A percentile compares a stretch with the other conserved stretches of the same genome.
These are phyloP conservation scores for Chondrus crispus DNA, from an alignment of 23 red algal species.

Conservation along the genomic window DNA sequence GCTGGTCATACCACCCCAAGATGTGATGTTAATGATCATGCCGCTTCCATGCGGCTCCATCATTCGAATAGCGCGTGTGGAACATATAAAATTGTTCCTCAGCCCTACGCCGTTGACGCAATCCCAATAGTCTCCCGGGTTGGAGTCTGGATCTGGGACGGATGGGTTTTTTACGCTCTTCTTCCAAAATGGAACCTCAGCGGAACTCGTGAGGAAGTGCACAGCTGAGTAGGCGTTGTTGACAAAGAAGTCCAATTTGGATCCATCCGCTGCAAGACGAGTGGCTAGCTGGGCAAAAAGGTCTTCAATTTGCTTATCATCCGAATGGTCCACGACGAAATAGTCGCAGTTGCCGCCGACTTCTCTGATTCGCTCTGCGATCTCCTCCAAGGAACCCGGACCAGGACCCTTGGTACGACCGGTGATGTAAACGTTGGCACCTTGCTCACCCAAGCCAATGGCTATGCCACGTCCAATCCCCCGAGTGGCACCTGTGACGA, in stretches of 20 bases:
- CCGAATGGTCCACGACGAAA: conserved; percentile 43
- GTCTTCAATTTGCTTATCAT: conserved; percentile 31
- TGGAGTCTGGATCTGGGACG: neutral
- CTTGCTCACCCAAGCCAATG: conserved; percentile 57
- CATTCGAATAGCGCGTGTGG: conserved; percentile 10
- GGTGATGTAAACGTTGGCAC: conserved; percentile 63
- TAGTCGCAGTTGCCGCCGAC: conserved; percentile 58
- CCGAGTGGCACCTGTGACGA: conserved; percentile 73
- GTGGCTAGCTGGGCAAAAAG: neutral
- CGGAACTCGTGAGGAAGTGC: neutral
- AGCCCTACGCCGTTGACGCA: conserved; percentile 46
- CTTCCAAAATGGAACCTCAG: conserved; percentile 42
- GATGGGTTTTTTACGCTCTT: neutral
- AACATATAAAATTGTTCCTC: conserved; percentile 48
- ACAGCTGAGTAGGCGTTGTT: conserved; percentile 74
- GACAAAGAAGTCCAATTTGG: conserved; percentile 59
- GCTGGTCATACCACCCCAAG: conserved; percentile 32
- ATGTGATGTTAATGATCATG: conserved; percentile 61
- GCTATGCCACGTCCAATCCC: conserved; percentile 79
- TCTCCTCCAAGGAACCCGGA: neutral
- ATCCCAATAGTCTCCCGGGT: conserved; percentile 60
- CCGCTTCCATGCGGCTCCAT: conserved; percentile 27
- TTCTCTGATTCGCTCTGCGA: neutral
- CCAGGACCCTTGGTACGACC: conserved; percentile 19
- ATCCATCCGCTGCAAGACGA: neutral